Conservation (phyloP, 2,329 filamentous ascomycete genomes). For the Pseudogymnoascus sp. region DNA sequence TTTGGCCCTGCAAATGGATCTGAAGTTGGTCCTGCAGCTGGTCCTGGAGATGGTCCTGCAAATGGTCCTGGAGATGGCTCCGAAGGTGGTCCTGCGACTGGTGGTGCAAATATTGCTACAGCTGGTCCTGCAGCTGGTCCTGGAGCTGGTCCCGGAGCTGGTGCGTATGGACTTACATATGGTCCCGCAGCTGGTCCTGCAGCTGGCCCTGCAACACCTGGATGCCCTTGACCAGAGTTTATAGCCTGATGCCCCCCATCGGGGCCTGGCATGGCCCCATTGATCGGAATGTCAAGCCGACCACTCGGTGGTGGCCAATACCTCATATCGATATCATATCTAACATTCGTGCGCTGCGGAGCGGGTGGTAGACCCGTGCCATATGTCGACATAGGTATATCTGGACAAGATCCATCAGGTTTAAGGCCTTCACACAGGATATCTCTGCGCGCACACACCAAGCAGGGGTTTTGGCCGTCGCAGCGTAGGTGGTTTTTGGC, state of each 20-base stretch:
- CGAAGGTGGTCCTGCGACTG: neutral
- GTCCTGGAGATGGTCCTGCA: neutral
- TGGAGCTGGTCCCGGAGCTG: neutral
- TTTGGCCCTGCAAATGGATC: neutral
- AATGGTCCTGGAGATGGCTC: neutral
- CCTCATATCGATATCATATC: neutral
- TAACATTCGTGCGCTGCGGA: neutral
- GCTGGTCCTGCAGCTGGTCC: neutral
- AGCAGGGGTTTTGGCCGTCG: neutral
- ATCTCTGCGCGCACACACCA: neutral
- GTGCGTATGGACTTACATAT: neutral
- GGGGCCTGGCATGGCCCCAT: neutral
- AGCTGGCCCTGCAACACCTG: neutral
- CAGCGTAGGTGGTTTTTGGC: neutral
- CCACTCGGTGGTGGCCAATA: neutral
- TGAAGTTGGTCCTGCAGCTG: neutral
- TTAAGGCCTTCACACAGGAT: neutral
- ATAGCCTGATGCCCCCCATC: neutral
- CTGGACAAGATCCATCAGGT: neutral
- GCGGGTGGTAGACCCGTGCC: neutral
- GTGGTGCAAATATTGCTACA: neutral
- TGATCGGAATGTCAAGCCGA: neutral
- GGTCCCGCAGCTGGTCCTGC: neutral
- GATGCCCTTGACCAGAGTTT: neutral
- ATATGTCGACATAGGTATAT: neutral